Conservation (phyloP, 306 rosid genomes). For the Trifolium dubium region DNA sequence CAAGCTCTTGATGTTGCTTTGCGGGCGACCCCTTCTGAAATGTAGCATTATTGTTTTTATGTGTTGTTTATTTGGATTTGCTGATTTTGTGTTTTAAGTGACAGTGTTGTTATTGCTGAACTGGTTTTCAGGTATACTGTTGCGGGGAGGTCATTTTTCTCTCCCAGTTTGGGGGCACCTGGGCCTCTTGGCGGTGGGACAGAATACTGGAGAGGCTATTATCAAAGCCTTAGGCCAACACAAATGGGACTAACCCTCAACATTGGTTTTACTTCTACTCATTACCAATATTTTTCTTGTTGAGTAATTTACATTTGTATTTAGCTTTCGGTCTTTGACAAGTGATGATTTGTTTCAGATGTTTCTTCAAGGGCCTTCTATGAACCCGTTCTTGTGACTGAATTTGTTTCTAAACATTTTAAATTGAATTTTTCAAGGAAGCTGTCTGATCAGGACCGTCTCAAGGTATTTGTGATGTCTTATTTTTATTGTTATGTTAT, state of each 20-base stretch:
- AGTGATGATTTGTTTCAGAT: conserved; percentile 52
- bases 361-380: conserved; percentile 72
- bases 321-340: background rate
- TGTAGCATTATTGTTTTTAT: conserved; percentile 12
- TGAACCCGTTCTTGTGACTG: conserved; percentile 59
- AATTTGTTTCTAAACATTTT: conserved; percentile 46
- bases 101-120: background rate
- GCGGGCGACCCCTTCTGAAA: conserved; percentile 56
- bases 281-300: background rate
- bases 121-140: conserved; percentile 35
- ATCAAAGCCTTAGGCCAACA: conserved; percentile 53
- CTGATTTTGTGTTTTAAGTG: background rate
- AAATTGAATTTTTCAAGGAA: conserved; percentile 40
- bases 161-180: conserved; percentile 26
- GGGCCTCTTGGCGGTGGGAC: conserved; percentile 53
- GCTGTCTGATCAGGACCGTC: conserved; percentile 57
- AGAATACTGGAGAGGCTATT: conserved; percentile 53
- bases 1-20: conserved; percentile 79
- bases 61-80: background rate
- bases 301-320: background rate
- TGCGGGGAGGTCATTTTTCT: conserved; percentile 55
- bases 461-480: conserved; percentile 55
- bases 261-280: conserved; percentile 50
- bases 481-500: background rate
- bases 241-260: conserved; percentile 60